Evolutionary conservation across 1,284 basidiomycete genomes (phyloP).

Genomic region (Puccinia coronata): DNA sequence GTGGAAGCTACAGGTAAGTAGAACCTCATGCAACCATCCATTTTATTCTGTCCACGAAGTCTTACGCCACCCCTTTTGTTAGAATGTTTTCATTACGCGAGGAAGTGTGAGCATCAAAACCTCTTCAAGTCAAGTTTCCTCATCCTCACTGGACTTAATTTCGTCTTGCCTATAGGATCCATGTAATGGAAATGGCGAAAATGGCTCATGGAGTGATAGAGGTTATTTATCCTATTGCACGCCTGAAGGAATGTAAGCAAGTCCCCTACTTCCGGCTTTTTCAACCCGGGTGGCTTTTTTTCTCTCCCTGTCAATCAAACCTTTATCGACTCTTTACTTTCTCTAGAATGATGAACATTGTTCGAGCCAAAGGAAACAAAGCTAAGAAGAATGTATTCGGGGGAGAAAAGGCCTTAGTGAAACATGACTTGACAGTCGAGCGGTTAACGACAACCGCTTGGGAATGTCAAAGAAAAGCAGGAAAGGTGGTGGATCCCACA

Average conservation of each 20-base stretch:
- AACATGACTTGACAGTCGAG: slow-evolving; percentile 33
- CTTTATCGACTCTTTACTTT: background rate
- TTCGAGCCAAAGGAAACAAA: slow-evolving; percentile 46
- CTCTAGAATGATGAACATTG: slow-evolving; percentile 47
- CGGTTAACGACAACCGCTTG: slow-evolving; percentile 36
- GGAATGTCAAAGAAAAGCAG: slow-evolving; percentile 37
- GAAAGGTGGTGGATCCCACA: slow-evolving; percentile 30
- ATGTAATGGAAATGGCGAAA: slow-evolving; percentile 44
- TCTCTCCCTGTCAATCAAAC: background rate
- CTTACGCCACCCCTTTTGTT: background rate
- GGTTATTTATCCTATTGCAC: slow-evolving; percentile 48
- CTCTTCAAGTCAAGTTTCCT: background rate
- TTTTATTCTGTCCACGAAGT: background rate
- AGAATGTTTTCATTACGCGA: slow-evolving; percentile 48
- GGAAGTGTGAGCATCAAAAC: slow-evolving; percentile 39
- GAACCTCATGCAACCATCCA: background rate
- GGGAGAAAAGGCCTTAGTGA: slow-evolving; percentile 27
- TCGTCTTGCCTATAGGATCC: slow-evolving; percentile 32
- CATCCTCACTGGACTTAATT: background rate
- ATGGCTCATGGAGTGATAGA: slow-evolving; percentile 40
- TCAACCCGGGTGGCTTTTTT: background rate
- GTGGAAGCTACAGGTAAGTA: slow-evolving; percentile 42
- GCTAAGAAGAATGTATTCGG: slow-evolving; percentile 17
- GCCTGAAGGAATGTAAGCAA: slow-evolving; percentile 46
- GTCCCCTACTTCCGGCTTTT: background rate